Conservation (phyloP, 768 basidiomycete genomes). For the Hortiboletus campestris region DNA sequence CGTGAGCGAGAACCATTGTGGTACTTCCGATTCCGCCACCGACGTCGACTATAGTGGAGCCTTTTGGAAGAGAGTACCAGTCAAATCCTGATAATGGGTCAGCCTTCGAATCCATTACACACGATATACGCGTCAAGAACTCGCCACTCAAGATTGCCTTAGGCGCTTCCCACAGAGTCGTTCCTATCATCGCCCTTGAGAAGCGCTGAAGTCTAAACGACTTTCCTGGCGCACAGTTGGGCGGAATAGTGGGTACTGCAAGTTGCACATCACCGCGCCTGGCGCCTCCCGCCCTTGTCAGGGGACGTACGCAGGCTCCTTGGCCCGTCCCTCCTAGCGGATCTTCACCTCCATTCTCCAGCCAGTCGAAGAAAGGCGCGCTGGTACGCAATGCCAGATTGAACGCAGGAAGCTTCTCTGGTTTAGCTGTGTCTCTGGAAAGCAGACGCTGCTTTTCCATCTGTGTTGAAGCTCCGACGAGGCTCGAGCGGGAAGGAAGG, state of each 20-base stretch:
- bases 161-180: conserved; percentile 67
- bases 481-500: background rate
- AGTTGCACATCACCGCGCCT: background rate
- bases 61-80: conserved; percentile 51
- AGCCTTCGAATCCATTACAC: background rate
- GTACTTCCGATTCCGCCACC: conserved; percentile 67
- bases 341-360: conserved; percentile 54
- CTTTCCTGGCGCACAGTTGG: conserved; percentile 25
- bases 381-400: conserved; percentile 63
- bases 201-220: conserved; percentile 62
- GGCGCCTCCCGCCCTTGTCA: background rate
- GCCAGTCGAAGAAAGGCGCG: conserved; percentile 68
- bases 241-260: background rate
- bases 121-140: conserved; percentile 7
- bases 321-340: conserved; percentile 23
- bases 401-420: conserved; percentile 50
- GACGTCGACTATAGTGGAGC: conserved; percentile 59
- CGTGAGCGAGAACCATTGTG: conserved; percentile 41
- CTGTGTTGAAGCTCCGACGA: background rate
- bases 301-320: conserved; percentile 10
- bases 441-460: background rate
- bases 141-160: conserved; percentile 55
- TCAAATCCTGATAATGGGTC: conserved; percentile 47
- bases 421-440: background rate
- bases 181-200: conserved; percentile 74